These are phyloP conservation scores for Colletotrichum melonis DNA, from an alignment of 2,329 filamentous ascomycete species.

Conservation along the genomic window DNA sequence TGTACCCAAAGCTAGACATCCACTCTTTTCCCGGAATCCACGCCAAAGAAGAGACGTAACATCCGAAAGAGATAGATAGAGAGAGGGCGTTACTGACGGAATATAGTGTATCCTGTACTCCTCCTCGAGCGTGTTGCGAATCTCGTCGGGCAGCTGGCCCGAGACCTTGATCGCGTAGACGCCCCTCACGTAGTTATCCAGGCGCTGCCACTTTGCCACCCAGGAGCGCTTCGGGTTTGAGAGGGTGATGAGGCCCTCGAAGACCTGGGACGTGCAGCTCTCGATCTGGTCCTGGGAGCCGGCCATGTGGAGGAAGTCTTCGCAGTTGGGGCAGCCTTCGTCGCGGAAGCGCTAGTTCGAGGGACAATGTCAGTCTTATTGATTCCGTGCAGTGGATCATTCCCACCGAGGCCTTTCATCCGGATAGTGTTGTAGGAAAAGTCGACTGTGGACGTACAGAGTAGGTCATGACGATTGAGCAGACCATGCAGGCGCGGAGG, in stretches of 20 bases:
- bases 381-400: no score
- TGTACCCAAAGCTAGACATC: no score
- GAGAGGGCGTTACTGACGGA: constrained; percentile 61
- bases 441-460: constrained; percentile 61
- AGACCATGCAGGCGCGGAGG: constrained; percentile 98
- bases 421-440: no score
- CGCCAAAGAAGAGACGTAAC: not conserved
- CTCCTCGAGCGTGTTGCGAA: constrained; percentile 69
- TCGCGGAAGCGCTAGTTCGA: constrained; percentile 79
- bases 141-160: constrained; percentile 78
- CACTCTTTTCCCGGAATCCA: not conserved
- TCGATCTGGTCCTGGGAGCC: constrained; percentile 84
- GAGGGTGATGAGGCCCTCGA: constrained; percentile 90
- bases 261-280: constrained; percentile 95
- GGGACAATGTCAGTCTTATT: not conserved
- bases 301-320: constrained; percentile 86
- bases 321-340: constrained; percentile 96
- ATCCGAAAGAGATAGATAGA: not conserved
- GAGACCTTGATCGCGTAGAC: constrained; percentile 96
- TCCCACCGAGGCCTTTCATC: no score
- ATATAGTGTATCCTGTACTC: constrained; percentile 74
- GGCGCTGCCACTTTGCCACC: constrained; percentile 96
- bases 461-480: constrained; percentile 90
- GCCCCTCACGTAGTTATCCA: constrained; percentile 88
- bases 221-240: constrained; percentile 86